These are phyloP conservation scores for Globisporangium solare DNA, from an alignment of 352 stramenopile species.

Conservation along the genomic window DNA sequence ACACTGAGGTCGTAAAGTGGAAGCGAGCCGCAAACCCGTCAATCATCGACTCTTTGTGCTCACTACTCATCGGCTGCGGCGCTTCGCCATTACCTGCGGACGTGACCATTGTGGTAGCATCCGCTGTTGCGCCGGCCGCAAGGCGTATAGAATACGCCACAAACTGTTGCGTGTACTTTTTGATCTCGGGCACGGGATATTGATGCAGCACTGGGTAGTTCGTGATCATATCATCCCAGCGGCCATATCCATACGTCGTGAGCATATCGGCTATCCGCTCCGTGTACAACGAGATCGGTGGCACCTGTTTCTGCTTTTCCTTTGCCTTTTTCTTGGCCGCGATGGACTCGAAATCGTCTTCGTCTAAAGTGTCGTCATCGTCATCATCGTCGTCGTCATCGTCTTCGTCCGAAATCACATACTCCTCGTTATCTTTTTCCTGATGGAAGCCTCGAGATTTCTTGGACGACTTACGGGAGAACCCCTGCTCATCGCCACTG, in stretches of 20 bases:
- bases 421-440: constrained; percentile 58
- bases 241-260: constrained; percentile 70
- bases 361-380: constrained; percentile 38
- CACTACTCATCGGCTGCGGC: constrained; percentile 5
- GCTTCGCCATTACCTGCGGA: constrained; percentile 12
- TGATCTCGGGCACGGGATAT: constrained; percentile 43
- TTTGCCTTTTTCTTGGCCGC: constrained; percentile 22
- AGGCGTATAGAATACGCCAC: constrained; percentile 48
- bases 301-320: constrained; percentile 21
- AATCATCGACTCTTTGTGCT: constrained; percentile 26
- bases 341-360: constrained; percentile 34
- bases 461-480: constrained; percentile 12
- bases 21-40: constrained; percentile 38
- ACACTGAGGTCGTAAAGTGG: constrained; percentile 32
- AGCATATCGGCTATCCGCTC: constrained; percentile 49
- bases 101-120: constrained; percentile 8
- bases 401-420: constrained; percentile 65
- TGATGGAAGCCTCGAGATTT: constrained; percentile 19
- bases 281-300: constrained; percentile 34
- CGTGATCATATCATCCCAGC: constrained; percentile 70
- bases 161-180: constrained; percentile 41
- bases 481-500: constrained; percentile 36
- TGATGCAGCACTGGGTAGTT: constrained; percentile 21
- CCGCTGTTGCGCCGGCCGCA: constrained; percentile 22
- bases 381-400: constrained; percentile 58